These are phyloP conservation scores for Fusarium tricinctum DNA, from an alignment of 2,329 filamentous ascomycete genomes.

Conservation along the genomic window DNA sequence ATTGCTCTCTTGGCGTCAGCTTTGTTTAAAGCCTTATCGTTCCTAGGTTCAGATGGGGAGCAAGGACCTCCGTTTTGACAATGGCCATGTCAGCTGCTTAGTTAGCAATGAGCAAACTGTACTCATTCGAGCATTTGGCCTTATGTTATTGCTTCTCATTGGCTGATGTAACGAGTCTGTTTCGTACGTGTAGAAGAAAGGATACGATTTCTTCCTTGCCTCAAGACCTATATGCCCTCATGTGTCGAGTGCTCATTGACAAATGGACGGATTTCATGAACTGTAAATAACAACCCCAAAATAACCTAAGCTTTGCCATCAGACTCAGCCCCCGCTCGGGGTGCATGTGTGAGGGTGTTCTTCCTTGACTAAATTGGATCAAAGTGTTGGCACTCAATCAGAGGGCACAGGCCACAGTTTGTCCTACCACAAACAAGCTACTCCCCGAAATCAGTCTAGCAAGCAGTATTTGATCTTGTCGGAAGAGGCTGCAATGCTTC, in stretches of 20 bases:
- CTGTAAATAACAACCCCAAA: neutral
- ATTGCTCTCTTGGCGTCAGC: constrained; percentile 7
- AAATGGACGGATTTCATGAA: neutral
- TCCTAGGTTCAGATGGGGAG: constrained; percentile 12
- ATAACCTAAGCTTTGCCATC: neutral
- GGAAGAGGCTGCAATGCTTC: constrained; percentile 3
- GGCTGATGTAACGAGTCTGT: neutral
- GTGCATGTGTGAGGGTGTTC: neutral
- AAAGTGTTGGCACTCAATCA: constrained; percentile 4
- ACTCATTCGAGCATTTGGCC: constrained; percentile 2
- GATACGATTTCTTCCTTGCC: neutral
- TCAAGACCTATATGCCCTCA: neutral
- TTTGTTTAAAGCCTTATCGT: constrained; percentile 13
- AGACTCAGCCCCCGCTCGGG: neutral
- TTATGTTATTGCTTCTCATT: neutral
- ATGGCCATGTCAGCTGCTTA: constrained; percentile 4
- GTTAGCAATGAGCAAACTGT: neutral
- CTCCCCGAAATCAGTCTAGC: neutral
- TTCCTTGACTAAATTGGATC: neutral
- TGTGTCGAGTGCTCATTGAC: neutral
- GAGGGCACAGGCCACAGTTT: constrained; percentile 4
- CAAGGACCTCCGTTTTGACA: constrained; percentile 9
- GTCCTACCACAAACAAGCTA: neutral
- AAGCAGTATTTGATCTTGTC: neutral
- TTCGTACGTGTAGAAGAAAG: neutral